phyloP scores from a whole-genome alignment of 2,329 filamentous ascomycete species.

The Exophiala mesophila region DNA sequence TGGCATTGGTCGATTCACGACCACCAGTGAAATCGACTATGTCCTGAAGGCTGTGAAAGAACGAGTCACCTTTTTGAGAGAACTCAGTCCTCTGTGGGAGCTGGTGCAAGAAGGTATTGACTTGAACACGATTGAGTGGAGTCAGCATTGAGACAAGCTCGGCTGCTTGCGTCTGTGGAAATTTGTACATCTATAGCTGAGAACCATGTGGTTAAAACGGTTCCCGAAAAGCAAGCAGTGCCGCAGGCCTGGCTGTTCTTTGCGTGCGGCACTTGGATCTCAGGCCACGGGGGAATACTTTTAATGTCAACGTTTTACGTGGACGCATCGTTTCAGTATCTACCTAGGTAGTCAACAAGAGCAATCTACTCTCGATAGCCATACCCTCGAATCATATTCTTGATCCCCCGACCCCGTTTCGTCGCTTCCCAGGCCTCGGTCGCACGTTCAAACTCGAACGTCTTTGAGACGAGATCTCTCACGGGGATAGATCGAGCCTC shows the following conservation, averaged over 20 bases:
- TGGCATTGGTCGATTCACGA: constrained; percentile 94
- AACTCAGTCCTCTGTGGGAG: constrained; percentile 95
- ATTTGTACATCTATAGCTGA: neutral
- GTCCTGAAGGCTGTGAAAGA: constrained; percentile 90
- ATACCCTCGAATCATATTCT: constrained; percentile 26
- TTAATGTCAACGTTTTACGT: too few species aligned
- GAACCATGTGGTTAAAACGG: too few species aligned
- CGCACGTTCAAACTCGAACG: constrained; percentile 32
- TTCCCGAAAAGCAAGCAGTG: too few species aligned
- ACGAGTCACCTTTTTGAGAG: constrained; percentile 84
- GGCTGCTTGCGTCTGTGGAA: too few species aligned
- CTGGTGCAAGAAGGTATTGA: constrained; percentile 95
- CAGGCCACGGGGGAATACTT: too few species aligned
- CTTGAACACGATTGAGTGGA: constrained; percentile 96
- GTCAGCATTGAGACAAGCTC: constrained; percentile 69
- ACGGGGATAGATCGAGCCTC: constrained; percentile 29
- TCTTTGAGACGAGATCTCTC: constrained; percentile 31
- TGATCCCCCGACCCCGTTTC: constrained; percentile 25
- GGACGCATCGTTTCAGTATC: too few species aligned
- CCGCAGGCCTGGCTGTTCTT: too few species aligned
- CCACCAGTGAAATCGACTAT: constrained; percentile 92
- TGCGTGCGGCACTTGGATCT: too few species aligned
- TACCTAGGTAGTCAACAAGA: too few species aligned
- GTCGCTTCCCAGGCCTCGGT: constrained; percentile 33
- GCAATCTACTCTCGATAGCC: constrained; percentile 18